phyloP scores from a whole-genome alignment of 495 filamentous ascomycete genomes.

The Xylaria grammica region DNA sequence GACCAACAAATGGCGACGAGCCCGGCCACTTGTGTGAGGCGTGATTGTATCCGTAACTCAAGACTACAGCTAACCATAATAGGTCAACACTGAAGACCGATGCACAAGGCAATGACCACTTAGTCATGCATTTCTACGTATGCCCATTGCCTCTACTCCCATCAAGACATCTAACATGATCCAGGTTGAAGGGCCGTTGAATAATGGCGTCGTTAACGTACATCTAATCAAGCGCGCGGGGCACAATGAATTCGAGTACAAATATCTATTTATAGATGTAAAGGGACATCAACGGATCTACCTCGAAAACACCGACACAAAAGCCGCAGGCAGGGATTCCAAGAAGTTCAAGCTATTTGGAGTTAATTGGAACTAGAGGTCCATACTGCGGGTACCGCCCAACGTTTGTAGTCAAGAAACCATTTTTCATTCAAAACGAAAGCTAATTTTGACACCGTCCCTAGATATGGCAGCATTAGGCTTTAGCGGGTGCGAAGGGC shows the following conservation, averaged over 20 bases:
- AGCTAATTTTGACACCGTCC: not conserved
- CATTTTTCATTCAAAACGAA: not conserved
- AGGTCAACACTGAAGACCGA: slow-evolving; percentile 74
- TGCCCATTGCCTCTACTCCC: slow-evolving; percentile 20
- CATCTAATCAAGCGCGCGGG: slow-evolving; percentile 72
- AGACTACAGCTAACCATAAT: slow-evolving; percentile 24
- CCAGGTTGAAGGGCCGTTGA: slow-evolving; percentile 82
- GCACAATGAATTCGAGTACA: slow-evolving; percentile 74
- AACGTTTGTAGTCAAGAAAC: not conserved
- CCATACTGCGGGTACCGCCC: not conserved
- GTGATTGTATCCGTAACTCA: not conserved
- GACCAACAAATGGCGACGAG: slow-evolving; percentile 80
- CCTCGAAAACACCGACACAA: slow-evolving; percentile 64
- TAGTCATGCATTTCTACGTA: slow-evolving; percentile 89
- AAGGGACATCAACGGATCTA: slow-evolving; percentile 62
- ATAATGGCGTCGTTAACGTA: slow-evolving; percentile 72
- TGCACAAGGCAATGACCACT: slow-evolving; percentile 74
- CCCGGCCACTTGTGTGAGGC: slow-evolving; percentile 82
- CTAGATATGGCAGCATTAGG: not conserved
- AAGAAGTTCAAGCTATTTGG: slow-evolving; percentile 65
- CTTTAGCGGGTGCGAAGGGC: not conserved
- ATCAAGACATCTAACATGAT: slow-evolving; percentile 25
- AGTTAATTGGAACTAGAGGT: slow-evolving; percentile 61
- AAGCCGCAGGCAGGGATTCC: slow-evolving; percentile 28
- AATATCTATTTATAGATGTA: slow-evolving; percentile 81